Evolutionary conservation across 345 rosid genomes (phyloP), one percentile per base, ranked within the genome.

Genomic region (Mallotus nudiflorus): DNA sequence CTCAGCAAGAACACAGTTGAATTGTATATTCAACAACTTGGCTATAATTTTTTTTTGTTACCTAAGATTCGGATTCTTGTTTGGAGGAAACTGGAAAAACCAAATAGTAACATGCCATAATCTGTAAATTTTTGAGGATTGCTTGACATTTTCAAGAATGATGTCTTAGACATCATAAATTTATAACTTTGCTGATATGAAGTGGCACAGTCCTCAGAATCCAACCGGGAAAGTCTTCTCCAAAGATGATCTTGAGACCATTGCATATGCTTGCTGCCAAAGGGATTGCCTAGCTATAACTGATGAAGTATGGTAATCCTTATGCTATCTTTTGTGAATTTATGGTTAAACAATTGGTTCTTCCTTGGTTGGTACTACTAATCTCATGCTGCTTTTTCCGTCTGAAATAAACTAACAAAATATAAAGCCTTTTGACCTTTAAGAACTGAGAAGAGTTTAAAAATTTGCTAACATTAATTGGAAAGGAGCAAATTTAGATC

Each of bases 141-240:
- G 50, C 11, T 63, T 48, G 46, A 56, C 13, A 28, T 62, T 52
- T 46, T 48, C 20, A 53, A 51, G 39, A 71, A 4, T 22, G 62
- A 50, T 33, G 35, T 19, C 48, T 7, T 15, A 24, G 27, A 50
- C 46, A 51, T 42, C 7, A 40, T 42, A 53, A 57, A 65, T 71
- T 63, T 0, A 16, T 66, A 46, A 33, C 37, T 50, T 59, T 58
- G 56, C 72, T 77, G 74, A 79, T 77, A 57, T 49, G 69, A 69
- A 55, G 75, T 78, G 69, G 69, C 40, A 65, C 85, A 85, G 87
- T 69, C 88, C 92, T 74, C 89, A 85, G 63, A 88, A 88, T 75
- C 90, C 92, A 42, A 85, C 88, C n/a, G 92, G 92, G 68, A 88
- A 85, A 74, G 88, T 85, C 74, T 88, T 88, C 75, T 61, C 81